phyloP scores from a whole-genome alignment of 2,329 filamentous ascomycete genomes.

The Stagonosporopsis cucurbitacearum region DNA sequence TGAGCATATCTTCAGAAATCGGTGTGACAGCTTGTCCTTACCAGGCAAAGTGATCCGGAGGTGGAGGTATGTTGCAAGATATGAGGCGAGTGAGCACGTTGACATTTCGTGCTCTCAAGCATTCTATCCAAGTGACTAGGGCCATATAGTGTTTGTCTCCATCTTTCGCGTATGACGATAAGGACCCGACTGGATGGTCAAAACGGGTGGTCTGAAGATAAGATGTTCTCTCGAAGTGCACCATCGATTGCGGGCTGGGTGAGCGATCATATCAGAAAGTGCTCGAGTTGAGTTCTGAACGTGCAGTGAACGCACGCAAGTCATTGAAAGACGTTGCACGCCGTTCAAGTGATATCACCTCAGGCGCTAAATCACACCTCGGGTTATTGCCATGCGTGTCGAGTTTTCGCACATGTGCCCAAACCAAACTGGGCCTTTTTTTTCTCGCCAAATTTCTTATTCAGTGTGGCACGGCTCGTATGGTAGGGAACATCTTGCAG shows the following conservation, averaged over 20 bases:
- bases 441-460: background rate
- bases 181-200: background rate
- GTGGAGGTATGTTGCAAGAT: background rate
- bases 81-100: background rate
- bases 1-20: constrained; percentile 22
- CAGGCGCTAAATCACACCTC: background rate
- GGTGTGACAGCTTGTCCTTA: constrained; percentile 26
- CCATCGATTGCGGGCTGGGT: background rate
- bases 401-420: background rate
- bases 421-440: background rate
- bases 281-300: background rate
- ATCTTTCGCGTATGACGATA: background rate
- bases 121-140: background rate
- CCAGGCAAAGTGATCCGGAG: constrained; percentile 30
- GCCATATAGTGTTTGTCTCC: background rate
- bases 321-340: background rate
- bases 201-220: background rate
- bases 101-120: background rate
- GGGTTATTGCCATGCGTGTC: constrained; percentile 8
- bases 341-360: background rate
- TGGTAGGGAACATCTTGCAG: background rate
- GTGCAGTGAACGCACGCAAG: background rate
- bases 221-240: background rate
- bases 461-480: constrained; percentile 5
- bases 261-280: background rate